These are phyloP conservation scores for Verticillium nonalfalfae DNA, from an alignment of 2,329 filamentous ascomycete genomes.

Conservation along the genomic window DNA sequence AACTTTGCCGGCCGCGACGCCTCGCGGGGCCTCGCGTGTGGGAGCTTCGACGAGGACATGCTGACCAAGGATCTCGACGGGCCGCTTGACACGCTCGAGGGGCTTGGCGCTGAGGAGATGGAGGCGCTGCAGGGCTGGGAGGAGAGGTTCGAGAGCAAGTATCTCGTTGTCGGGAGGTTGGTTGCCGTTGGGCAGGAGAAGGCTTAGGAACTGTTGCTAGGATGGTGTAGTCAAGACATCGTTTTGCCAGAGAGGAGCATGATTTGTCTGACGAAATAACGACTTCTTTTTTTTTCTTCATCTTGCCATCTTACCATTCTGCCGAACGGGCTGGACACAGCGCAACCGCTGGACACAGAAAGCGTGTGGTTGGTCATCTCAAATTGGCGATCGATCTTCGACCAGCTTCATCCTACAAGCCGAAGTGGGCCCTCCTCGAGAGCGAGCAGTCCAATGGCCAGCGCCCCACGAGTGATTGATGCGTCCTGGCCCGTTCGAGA, in stretches of 20 bases:
- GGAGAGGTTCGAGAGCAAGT: constrained; percentile 89
- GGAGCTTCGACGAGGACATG: constrained; percentile 94
- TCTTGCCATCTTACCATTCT: neutral
- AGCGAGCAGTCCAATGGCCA: neutral
- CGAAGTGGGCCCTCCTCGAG: neutral
- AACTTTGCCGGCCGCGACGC: constrained; percentile 96
- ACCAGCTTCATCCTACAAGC: neutral
- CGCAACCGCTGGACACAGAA: too few species aligned
- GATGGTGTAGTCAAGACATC: neutral
- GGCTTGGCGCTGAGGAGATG: constrained; percentile 66
- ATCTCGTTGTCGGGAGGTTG: constrained; percentile 85
- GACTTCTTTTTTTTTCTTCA: too few species aligned
- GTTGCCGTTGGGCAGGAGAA: constrained; percentile 46
- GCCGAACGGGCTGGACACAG: too few species aligned
- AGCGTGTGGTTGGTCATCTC: too few species aligned
- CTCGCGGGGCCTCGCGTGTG: constrained; percentile 76
- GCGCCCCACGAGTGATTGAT: neutral
- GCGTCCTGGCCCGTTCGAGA: neutral
- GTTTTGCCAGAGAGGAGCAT: too few species aligned
- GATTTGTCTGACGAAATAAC: too few species aligned
- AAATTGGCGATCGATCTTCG: neutral
- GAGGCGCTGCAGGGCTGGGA: constrained; percentile 89
- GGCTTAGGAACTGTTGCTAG: neutral
- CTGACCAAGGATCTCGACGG: constrained; percentile 84
- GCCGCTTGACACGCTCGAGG: constrained; percentile 70